phyloP scores from a whole-genome alignment of 768 basidiomycete species.

The Gymnopilus junonius region DNA sequence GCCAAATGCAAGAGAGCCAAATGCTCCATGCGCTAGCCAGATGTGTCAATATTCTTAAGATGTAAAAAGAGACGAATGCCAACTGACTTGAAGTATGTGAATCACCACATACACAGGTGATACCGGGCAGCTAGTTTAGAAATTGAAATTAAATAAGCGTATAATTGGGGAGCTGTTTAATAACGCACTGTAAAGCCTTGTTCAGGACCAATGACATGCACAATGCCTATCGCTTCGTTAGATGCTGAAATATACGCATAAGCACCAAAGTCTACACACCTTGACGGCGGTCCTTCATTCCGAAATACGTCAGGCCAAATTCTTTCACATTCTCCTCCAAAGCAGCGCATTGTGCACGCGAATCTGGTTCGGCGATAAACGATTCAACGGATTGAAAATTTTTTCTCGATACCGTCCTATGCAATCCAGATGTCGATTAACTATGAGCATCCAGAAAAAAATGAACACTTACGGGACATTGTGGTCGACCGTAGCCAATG shows the following conservation, averaged over 20 bases:
- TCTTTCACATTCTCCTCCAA: constrained; percentile 91
- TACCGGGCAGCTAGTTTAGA: constrained; percentile 75
- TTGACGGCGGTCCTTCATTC: constrained; percentile 87
- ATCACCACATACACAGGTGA: constrained; percentile 89
- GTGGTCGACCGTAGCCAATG: constrained; percentile 88
- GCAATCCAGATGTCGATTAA: not conserved
- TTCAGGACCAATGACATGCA: constrained; percentile 91
- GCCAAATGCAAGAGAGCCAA: constrained; percentile 91
- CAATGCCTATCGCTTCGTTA: constrained; percentile 59
- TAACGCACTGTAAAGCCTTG: constrained; percentile 83
- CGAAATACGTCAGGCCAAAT: constrained; percentile 92
- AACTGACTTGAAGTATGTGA: constrained; percentile 88
- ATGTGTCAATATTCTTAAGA: not conserved
- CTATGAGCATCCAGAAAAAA: not conserved
- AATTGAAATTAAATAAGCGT: not conserved
- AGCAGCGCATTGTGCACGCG: constrained; percentile 81
- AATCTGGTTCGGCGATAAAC: constrained; percentile 86
- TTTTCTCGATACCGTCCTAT: constrained; percentile 74
- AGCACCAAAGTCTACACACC: constrained; percentile 43
- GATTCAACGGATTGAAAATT: constrained; percentile 70
- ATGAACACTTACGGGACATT: constrained; percentile 72
- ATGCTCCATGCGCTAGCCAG: constrained; percentile 82
- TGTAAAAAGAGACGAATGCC: not conserved
- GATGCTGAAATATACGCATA: not conserved
- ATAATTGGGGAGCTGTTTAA: not conserved